A percentile compares a stretch with the other conserved stretches of the same genome.
These are phyloP conservation scores for Stagonosporopsis vannaccii DNA, from an alignment of 2,329 filamentous ascomycete genomes.

Conservation along the genomic window DNA sequence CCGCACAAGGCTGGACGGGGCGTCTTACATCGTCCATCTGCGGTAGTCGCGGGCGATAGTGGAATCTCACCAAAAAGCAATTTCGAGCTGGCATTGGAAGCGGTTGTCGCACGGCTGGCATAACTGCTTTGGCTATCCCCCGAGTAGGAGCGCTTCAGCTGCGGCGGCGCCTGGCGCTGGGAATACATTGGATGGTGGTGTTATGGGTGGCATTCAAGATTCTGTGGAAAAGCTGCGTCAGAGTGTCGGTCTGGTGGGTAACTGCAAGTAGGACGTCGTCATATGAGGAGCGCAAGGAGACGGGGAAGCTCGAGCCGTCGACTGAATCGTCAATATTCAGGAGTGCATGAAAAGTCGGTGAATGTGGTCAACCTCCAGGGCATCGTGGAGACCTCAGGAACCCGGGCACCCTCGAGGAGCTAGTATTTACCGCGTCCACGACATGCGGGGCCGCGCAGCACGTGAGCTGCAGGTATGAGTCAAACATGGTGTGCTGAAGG, in stretches of 20 bases:
- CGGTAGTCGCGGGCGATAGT: conserved; percentile 49
- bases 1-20: conserved; percentile 10
- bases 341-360: conserved; percentile 26
- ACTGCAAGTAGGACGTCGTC: conserved; percentile 17
- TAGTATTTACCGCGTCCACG: conserved; percentile 40
- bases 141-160: conserved; percentile 49
- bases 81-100: conserved; percentile 48
- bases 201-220: conserved; percentile 28
- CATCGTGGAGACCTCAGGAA: conserved; percentile 41
- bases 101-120: conserved; percentile 44
- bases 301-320: conserved; percentile 20
- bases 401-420: conserved; percentile 40
- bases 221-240: conserved; percentile 20
- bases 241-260: conserved; percentile 19
- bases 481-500: conserved; percentile 35
- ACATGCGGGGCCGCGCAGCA: conserved; percentile 34
- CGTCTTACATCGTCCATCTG: conserved; percentile 48
- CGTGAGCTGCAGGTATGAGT: conserved; percentile 54
- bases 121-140: conserved; percentile 49
- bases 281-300: conserved; percentile 20
- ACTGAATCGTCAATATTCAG: conserved; percentile 22
- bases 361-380: conserved; percentile 25
- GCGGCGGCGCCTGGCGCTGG: conserved; percentile 42
- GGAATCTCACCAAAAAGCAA: conserved; percentile 61
- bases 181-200: conserved; percentile 39